Evolutionary conservation across 371 early-diverging fungal genomes (phyloP), one percentile per base, ranked within the genome.

Genomic region (Actinomucor elegans): DNA sequence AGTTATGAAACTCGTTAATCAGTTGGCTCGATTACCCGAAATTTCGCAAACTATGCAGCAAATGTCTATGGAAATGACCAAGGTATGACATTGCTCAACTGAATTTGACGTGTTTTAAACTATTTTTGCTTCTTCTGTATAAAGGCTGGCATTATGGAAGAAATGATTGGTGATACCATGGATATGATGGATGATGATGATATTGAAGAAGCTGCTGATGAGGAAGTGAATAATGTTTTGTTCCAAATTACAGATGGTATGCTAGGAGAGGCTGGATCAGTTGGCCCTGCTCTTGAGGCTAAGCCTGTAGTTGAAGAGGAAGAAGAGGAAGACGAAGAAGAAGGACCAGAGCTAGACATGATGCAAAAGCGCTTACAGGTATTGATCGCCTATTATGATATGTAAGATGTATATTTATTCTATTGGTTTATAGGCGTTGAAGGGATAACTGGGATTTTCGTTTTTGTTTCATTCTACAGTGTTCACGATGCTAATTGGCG

Each of bases 21-120:
- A 73, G 54, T 71, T 96, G 7, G 82, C 93, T 48, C 86, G 85
- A 57, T 64, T 97, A 34, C 96, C 96, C 12, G 89, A 94, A 69
- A 84, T 96, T 33, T 81, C 88, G 31, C 59, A 76, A 27, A 71
- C 84, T 11, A 92, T 97, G 91, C 87, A 88, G 64, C 93, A 93
- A 64, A 87, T 96, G 89, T 85, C 92, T 14, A 86, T 73, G 83
- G 98, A 98, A 70, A 94, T 98, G 95, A 93, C 87, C 71, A 95
- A 92, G 83, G 91, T 89, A 70, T 33, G 47, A n/a, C n/a, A n/a
- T 10, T n/a, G 11, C 3, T 10, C 9, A 7, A n/a, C 4, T 15
- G 27, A 26, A 3, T 3, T n/a, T n/a, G n/a, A n/a, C n/a, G n/a
- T n/a, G n/a, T n/a, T n/a, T n/a, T n/a, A n/a, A n/a, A n/a, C n/a